These are phyloP conservation scores for Podila minutissima DNA, from an alignment of 192 early-diverging fungal species.

Conservation along the genomic window DNA sequence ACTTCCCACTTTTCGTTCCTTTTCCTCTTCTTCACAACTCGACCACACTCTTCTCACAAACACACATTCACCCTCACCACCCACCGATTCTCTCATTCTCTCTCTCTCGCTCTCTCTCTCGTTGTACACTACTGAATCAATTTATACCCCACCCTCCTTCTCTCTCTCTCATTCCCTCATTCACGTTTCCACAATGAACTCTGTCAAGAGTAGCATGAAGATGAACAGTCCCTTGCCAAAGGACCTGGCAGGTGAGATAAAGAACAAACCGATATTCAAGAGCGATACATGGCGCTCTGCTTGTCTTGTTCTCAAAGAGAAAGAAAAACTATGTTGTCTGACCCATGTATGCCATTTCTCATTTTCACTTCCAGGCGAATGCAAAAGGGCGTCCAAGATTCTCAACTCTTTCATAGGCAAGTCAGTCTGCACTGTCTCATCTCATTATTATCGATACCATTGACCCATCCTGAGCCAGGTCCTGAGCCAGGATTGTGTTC, in stretches of 20 bases:
- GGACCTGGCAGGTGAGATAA: constrained; percentile 33
- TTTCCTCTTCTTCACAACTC: not conserved
- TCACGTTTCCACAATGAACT: constrained; percentile 23
- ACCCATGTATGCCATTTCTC: not conserved
- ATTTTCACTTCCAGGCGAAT: constrained; percentile 48
- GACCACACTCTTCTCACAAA: constrained; percentile 3
- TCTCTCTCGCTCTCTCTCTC: not conserved
- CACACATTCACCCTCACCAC: not conserved
- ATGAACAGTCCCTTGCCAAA: constrained; percentile 49
- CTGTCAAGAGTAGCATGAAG: constrained; percentile 35
- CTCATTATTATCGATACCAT: not conserved
- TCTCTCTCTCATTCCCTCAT: too few species aligned
- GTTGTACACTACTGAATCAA: not conserved
- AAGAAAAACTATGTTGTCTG: not conserved
- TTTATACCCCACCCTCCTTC: not conserved
- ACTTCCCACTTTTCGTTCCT: not conserved
- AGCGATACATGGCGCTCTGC: not conserved
- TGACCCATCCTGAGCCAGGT: too few species aligned
- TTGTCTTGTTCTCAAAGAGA: not conserved
- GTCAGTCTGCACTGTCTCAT: not conserved
- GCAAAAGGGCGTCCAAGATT: constrained; percentile 61
- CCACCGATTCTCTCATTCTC: too few species aligned
- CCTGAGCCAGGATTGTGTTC: too few species aligned
- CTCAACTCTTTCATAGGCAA: constrained; percentile 63
- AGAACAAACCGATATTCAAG: not conserved